phyloP scores from a whole-genome alignment of 73 alveolate genomes.

The Tetrahymena malaccensis region DNA sequence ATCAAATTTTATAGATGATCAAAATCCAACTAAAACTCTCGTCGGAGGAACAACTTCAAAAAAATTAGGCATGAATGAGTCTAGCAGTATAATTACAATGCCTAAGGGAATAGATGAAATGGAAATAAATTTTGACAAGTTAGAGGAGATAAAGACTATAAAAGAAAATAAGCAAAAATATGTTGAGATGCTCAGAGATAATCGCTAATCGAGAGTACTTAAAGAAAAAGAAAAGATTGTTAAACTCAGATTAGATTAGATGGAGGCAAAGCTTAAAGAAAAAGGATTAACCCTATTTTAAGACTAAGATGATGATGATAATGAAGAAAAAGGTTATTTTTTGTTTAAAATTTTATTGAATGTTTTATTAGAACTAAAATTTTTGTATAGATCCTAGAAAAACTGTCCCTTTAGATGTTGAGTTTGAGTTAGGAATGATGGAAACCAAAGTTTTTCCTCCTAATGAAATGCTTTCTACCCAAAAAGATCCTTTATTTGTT shows the following conservation, averaged over 20 bases:
- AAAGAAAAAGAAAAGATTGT: slow-evolving; percentile 28
- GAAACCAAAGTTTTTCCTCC: slow-evolving; percentile 1
- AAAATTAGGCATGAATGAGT: slow-evolving; percentile 2
- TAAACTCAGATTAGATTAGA: slow-evolving; percentile 7
- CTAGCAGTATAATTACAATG: neutral
- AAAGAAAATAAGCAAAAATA: slow-evolving; percentile 8
- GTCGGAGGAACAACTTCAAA: neutral
- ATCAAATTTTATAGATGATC: slow-evolving; percentile 20
- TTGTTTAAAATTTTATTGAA: neutral
- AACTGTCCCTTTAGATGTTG: slow-evolving; percentile 23
- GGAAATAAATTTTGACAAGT: slow-evolving; percentile 18
- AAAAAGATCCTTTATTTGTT: slow-evolving; percentile 21
- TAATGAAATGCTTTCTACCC: neutral
- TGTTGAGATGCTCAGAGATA: slow-evolving; percentile 4
- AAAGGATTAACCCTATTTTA: neutral
- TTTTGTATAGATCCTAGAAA: neutral
- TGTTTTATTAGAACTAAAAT: neutral
- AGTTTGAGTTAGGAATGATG: slow-evolving; percentile 30
- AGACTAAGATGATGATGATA: neutral
- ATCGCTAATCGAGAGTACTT: slow-evolving; percentile 25
- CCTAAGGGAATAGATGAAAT: slow-evolving; percentile 16
- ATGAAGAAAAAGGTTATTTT: neutral
- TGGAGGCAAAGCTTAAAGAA: slow-evolving; percentile 3
- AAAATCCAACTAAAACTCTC: neutral
- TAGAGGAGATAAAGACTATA: slow-evolving; percentile 3